Evolutionary conservation across 2,329 filamentous ascomycete species (phyloP).

Genomic region (Aspergillus fumigatiaffinis): DNA sequence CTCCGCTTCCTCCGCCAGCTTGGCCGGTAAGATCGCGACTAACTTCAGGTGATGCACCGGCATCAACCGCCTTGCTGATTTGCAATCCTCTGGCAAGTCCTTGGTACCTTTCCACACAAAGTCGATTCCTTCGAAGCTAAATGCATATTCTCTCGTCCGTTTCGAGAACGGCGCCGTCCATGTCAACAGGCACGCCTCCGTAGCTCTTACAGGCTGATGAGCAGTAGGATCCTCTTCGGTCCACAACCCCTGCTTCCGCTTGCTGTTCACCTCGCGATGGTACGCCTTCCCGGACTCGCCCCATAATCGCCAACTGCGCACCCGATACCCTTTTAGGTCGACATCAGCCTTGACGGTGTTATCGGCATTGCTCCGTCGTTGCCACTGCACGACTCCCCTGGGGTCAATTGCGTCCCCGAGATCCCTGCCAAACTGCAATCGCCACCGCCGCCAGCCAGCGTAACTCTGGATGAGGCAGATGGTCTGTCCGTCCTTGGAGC

Average conservation of each 20-base stretch:
- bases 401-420: conserved; percentile 9
- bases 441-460: conserved; percentile 10
- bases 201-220: background rate
- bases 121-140: conserved; percentile 6
- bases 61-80: conserved; percentile 1
- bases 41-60: conserved; percentile 12
- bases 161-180: conserved; percentile 5
- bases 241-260: conserved; percentile 1
- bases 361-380: conserved; percentile 6
- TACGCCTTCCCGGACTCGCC: conserved; percentile 10
- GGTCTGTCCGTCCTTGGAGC: conserved; percentile 1
- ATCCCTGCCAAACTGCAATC: conserved; percentile 7
- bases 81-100: background rate
- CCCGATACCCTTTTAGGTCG: conserved; percentile 11
- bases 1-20: background rate
- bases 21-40: background rate
- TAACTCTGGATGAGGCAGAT: conserved; percentile 10
- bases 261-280: conserved; percentile 7
- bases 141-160: conserved; percentile 4
- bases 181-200: conserved; percentile 1
- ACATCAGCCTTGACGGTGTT: conserved; percentile 5
- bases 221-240: background rate
- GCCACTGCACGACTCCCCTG: conserved; percentile 11
- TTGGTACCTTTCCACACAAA: conserved; percentile 13
- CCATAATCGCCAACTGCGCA: conserved; percentile 13